A percentile compares a stretch with the other conserved stretches of the same genome.
Evolutionary conservation across 2,329 filamentous ascomycete species (phyloP).

Genomic region (Claviceps humidiphila): DNA sequence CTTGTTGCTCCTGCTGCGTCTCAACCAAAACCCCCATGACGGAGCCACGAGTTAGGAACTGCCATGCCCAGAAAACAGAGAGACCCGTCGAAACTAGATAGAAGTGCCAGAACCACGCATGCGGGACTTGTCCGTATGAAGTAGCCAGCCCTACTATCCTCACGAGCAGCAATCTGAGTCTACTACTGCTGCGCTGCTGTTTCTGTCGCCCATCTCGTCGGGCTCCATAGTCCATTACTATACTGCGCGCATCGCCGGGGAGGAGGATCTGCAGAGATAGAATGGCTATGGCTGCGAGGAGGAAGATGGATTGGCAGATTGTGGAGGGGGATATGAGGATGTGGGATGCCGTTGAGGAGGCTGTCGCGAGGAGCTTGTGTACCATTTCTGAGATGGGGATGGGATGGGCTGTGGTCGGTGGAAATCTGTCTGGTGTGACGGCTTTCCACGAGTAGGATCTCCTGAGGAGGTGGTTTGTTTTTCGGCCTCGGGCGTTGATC

Average conservation of each 20-base stretch:
- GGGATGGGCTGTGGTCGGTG: too few relatives aligned
- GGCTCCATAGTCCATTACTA: slow-evolving; percentile 39
- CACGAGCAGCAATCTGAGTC: not conserved
- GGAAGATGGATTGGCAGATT: slow-evolving; percentile 29
- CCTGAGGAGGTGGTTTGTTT: too few relatives aligned
- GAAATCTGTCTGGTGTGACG: too few relatives aligned
- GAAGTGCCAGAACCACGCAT: slow-evolving; percentile 82
- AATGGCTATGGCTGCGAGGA: slow-evolving; percentile 27
- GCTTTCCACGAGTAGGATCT: too few relatives aligned
- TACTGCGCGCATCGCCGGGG: slow-evolving; percentile 29
- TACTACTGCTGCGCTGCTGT: not conserved
- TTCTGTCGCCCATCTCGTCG: slow-evolving; percentile 16
- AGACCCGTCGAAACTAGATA: slow-evolving; percentile 59
- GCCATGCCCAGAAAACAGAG: slow-evolving; percentile 61
- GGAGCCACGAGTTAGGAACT: slow-evolving; percentile 43
- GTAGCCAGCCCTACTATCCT: slow-evolving; percentile 7
- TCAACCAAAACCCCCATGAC: slow-evolving; percentile 35
- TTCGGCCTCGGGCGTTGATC: too few relatives aligned
- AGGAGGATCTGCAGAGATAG: slow-evolving; percentile 29
- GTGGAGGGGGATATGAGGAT: not conserved
- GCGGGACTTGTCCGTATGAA: slow-evolving; percentile 50
- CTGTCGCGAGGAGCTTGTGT: not conserved
- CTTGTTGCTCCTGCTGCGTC: slow-evolving; percentile 16
- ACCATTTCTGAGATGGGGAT: too few relatives aligned
- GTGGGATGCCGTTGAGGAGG: not conserved